Percentiles rank a stretch among this genome's conserved stretches.
Conservation (phyloP, 2,329 filamentous ascomycete species). For the Calonectria pauciramosa region DNA sequence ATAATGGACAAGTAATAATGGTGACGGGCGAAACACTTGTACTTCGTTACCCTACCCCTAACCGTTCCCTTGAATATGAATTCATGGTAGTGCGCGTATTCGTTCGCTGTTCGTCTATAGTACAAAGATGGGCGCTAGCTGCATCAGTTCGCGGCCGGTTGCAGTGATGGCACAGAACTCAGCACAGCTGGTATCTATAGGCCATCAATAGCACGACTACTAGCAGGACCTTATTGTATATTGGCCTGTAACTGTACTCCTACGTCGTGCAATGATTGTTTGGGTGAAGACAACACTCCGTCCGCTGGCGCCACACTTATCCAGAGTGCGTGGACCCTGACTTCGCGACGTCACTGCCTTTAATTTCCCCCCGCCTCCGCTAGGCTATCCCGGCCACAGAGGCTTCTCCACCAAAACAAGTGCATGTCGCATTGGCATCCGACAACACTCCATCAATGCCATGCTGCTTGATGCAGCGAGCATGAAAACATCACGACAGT, state of each 20-base stretch:
- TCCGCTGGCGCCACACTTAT: neutral
- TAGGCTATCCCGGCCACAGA: neutral
- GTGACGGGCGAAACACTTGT: neutral
- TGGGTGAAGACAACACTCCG: neutral
- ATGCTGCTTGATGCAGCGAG: neutral
- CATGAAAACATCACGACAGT: neutral
- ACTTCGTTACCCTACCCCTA: neutral
- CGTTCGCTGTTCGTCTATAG: too few species aligned
- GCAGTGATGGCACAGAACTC: neutral
- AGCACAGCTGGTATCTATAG: neutral
- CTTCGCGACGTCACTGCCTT: constrained; percentile 17
- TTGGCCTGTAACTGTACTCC: neutral
- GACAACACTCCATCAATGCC: neutral
- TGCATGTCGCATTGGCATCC: neutral
- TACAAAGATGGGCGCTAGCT: too few species aligned
- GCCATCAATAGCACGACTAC: neutral
- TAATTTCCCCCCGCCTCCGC: neutral
- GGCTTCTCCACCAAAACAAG: neutral
- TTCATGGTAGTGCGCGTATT: too few species aligned
- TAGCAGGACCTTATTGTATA: neutral
- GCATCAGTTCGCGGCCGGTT: too few species aligned
- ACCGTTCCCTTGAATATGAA: too few species aligned
- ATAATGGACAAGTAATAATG: neutral
- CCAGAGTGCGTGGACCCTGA: constrained; percentile 8
- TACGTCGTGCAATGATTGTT: neutral